Evolutionary conservation across 2,329 filamentous ascomycete species (phyloP).

Genomic region (Gremmenia infestans): DNA sequence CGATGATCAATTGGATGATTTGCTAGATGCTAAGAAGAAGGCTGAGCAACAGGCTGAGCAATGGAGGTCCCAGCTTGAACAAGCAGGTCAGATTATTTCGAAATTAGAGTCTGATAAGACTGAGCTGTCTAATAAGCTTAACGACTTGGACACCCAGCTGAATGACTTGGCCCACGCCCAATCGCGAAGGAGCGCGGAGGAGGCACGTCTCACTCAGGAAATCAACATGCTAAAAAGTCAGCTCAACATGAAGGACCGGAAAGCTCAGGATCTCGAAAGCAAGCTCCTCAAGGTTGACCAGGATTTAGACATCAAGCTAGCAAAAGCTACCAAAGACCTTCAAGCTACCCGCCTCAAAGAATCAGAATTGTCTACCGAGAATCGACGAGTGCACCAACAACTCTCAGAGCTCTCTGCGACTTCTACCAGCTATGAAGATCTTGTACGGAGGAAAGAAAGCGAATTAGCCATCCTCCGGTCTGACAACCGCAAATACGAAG

Average conservation of each 20-base stretch:
- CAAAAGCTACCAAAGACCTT: constrained; percentile 72
- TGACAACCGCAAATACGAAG: constrained; percentile 78
- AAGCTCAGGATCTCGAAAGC: constrained; percentile 78
- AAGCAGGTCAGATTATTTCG: constrained; percentile 81
- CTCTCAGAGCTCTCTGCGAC: constrained; percentile 83
- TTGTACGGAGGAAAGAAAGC: constrained; percentile 89
- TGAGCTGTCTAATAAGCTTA: constrained; percentile 61
- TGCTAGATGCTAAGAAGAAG: constrained; percentile 83
- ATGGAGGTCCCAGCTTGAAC: constrained; percentile 77
- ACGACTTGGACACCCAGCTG: constrained; percentile 66
- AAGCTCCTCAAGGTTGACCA: constrained; percentile 83
- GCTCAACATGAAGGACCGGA: constrained; percentile 80
- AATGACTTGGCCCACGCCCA: constrained; percentile 65
- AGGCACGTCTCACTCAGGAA: constrained; percentile 74
- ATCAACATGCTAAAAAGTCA: constrained; percentile 91
- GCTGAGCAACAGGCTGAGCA: constrained; percentile 80
- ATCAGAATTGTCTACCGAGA: constrained; percentile 72
- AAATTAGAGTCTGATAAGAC: constrained; percentile 84
- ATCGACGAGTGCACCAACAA: constrained; percentile 76
- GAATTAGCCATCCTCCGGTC: constrained; percentile 80
- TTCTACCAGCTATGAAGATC: constrained; percentile 90
- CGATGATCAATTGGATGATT: constrained; percentile 85
- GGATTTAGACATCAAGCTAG: constrained; percentile 81
- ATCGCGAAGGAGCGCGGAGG: constrained; percentile 68
- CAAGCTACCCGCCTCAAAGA: constrained; percentile 68